Base-by-base conservation (phyloP, 805 yeast species). In the Phaffomyces antillensis region DNA sequence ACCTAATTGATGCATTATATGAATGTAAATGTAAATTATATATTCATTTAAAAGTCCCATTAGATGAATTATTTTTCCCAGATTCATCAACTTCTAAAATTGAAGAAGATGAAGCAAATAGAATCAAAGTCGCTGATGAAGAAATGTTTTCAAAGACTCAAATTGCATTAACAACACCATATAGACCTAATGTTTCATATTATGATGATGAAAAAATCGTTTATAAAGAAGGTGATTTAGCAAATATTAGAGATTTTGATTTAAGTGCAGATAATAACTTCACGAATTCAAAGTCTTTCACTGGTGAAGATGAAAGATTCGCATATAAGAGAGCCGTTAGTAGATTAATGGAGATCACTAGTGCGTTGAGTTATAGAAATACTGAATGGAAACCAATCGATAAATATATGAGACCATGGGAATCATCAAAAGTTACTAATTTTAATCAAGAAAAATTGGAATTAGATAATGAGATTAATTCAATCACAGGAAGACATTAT, bases 261-360 rank as follows among this genome's bases (percentile, higher is more conserved):
- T 47, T 52, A 17, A 44, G 49, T 44, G 62, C 34, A 6, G 46
- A 46, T 10, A 43, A 63, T 11, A 67, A 77, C 52, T 78, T 70
- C 52, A 67, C 73, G 13, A 70, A 79, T 42, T 58, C 72, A 17
- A 65, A 68, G 11, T 77, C 79, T 10, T 83, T 83, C 53, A 83
- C 88, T 0, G 90, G 90, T 23, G 87, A 83, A 53, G 90, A 83
- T 61, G 90, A 83, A 56, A 73, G 72, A 63, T 83, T 83, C 62
- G 88, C 90, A 4, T 83, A 74, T 54, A 78, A 77, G 49, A 64
- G 90, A 51, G 89, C 90, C 0, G 80, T 82, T 1, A 77, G 82
- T 53, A 64, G 90, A 50, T 70, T 83, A 33, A 68, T 70, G 42
- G 83, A 78, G 51, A 78, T 78, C 82, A 72, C 76, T 4, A 69